Evolutionary conservation across 768 basidiomycete genomes (phyloP).

Genomic region (Trametes meyenii): DNA sequence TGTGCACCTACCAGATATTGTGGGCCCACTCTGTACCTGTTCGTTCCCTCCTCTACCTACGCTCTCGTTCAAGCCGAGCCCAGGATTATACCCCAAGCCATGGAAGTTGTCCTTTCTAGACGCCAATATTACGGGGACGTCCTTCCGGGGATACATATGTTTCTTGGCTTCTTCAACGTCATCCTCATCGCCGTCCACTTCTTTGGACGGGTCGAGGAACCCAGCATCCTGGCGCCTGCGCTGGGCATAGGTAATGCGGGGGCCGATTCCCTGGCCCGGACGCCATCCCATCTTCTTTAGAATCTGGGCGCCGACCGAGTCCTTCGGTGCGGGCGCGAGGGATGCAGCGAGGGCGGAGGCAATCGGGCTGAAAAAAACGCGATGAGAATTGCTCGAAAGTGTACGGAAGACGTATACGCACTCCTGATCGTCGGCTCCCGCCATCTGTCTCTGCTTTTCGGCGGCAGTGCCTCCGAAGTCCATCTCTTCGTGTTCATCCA

Average conservation of each 20-base stretch:
- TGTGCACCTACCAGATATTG: slow-evolving; percentile 51
- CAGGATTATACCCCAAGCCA: slow-evolving; percentile 82
- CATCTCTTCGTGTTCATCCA: slow-evolving; percentile 82
- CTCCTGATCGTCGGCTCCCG: slow-evolving; percentile 55
- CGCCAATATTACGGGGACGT: slow-evolving; percentile 65
- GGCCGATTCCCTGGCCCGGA: slow-evolving; percentile 90
- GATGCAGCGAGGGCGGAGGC: slow-evolving; percentile 62
- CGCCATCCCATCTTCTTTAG: slow-evolving; percentile 97
- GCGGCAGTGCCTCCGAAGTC: slow-evolving; percentile 61
- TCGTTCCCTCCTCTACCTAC: slow-evolving; percentile 43
- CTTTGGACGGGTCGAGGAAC: slow-evolving; percentile 45
- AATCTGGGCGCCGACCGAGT: slow-evolving; percentile 82
- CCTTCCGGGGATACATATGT: slow-evolving; percentile 84
- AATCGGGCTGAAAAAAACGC: slow-evolving; percentile 52
- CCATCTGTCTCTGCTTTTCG: slow-evolving; percentile 41
- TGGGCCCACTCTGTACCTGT: slow-evolving; percentile 46
- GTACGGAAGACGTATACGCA: slow-evolving; percentile 37
- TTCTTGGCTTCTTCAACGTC: slow-evolving; percentile 83
- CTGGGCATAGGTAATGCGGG: slow-evolving; percentile 77
- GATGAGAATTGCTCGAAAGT: background rate
- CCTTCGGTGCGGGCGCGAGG: slow-evolving; percentile 72
- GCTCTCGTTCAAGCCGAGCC: slow-evolving; percentile 61
- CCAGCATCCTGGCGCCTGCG: slow-evolving; percentile 70
- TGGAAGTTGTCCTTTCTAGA: slow-evolving; percentile 74
- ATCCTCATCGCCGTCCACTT: slow-evolving; percentile 58